phyloP scores from a whole-genome alignment of 345 rosid genomes.

The Eucalyptus sp. region DNA sequence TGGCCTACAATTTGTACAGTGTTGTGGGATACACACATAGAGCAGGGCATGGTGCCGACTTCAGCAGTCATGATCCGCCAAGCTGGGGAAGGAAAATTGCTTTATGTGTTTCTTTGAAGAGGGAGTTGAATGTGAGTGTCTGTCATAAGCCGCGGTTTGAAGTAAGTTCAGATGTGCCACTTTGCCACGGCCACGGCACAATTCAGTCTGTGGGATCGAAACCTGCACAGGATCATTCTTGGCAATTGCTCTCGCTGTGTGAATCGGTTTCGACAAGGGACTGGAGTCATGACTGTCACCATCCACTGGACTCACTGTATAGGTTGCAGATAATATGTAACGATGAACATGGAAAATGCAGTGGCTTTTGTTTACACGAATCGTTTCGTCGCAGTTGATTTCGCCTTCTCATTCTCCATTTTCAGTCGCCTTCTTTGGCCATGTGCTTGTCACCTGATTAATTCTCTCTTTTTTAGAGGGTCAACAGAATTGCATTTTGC shows the following conservation, averaged over 20 bases:
- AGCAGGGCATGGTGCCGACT: not conserved
- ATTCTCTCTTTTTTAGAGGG: not conserved
- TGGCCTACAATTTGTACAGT: not conserved
- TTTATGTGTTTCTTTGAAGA: not conserved
- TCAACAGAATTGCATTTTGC: not conserved
- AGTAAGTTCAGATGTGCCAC: not conserved
- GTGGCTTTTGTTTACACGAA: not conserved
- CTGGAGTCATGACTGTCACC: not conserved
- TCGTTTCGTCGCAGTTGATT: not conserved
- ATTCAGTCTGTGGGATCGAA: not conserved
- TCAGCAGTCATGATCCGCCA: not conserved
- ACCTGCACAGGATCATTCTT: not conserved
- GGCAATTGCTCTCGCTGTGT: not conserved
- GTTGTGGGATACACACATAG: not conserved
- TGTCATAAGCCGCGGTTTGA: not conserved
- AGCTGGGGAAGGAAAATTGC: not conserved
- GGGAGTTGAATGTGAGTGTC: not conserved
- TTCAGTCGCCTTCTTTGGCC: not conserved
- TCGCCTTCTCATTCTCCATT: not conserved
- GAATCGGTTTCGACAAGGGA: not conserved
- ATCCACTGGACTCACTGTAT: not conserved
- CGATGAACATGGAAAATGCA: not conserved
- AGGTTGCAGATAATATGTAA: not conserved
- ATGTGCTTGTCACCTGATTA: not conserved
- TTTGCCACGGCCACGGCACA: not conserved